Evolutionary conservation across 495 filamentous ascomycete genomes (phyloP).

Genomic region (Penicillium longicatenatum): DNA sequence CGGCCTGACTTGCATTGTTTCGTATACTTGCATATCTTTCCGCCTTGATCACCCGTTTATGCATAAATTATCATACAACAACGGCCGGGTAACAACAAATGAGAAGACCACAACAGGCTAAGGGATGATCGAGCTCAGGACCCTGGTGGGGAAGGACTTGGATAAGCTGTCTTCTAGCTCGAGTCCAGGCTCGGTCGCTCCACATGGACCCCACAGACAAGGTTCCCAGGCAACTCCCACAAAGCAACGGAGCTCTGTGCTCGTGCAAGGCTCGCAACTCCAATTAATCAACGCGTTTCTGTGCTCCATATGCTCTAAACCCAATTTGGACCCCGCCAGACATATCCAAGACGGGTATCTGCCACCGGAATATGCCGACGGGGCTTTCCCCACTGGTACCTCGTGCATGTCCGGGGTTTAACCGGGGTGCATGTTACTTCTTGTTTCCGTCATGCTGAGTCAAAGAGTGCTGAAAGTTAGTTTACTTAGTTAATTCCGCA

Average conservation of each 20-base stretch:
- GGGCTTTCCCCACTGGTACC: background rate
- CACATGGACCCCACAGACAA: background rate
- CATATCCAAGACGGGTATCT: background rate
- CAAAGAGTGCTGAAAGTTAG: background rate
- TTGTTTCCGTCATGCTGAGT: background rate
- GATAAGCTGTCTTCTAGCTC: background rate
- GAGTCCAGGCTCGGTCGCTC: background rate
- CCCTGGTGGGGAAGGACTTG: background rate
- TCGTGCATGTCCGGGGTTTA: slow-evolving; percentile 5
- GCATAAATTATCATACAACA: background rate
- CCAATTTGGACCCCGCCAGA: background rate
- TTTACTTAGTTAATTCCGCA: background rate
- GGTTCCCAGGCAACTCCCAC: background rate
- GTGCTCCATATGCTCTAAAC: background rate
- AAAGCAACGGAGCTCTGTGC: background rate
- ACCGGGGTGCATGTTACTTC: background rate
- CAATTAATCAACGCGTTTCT: background rate
- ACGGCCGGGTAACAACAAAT: background rate
- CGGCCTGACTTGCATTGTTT: background rate
- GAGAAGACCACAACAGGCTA: background rate
- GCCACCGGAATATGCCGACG: background rate
- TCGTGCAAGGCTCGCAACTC: background rate
- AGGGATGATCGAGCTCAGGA: background rate
- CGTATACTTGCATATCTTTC: background rate
- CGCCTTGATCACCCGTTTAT: background rate